phyloP scores from a whole-genome alignment of 2,329 filamentous ascomycete genomes.

The Rutstroemia sp. region DNA sequence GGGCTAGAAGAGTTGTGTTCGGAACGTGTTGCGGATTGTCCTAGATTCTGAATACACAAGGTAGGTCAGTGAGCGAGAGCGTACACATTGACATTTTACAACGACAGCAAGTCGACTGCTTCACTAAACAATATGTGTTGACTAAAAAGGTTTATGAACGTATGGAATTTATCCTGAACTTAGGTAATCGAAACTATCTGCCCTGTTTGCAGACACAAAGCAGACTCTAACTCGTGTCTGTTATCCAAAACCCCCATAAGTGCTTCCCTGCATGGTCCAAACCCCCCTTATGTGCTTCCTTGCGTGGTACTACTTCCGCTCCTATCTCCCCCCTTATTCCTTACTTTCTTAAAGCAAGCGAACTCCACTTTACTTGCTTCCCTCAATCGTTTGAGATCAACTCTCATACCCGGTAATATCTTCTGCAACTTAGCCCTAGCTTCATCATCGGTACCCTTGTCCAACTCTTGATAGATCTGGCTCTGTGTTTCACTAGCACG shows the following conservation, averaged over 20 bases:
- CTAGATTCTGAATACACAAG: too few species aligned
- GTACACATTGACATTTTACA: too few species aligned
- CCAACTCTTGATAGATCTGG: slow-evolving; percentile 86
- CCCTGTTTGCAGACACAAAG: too few species aligned
- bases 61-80: too few species aligned
- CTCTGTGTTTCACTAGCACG: slow-evolving; percentile 74
- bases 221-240: too few species aligned
- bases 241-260: neutral
- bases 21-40: neutral
- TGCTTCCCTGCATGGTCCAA: neutral
- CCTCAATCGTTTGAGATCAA: slow-evolving; percentile 73
- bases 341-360: slow-evolving; percentile 65
- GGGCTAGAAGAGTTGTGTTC: neutral
- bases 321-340: slow-evolving; percentile 11
- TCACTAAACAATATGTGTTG: too few species aligned
- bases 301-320: neutral
- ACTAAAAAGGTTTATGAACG: too few species aligned
- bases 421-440: slow-evolving; percentile 72
- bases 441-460: slow-evolving; percentile 81
- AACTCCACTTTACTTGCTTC: slow-evolving; percentile 82
- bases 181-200: too few species aligned
- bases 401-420: slow-evolving; percentile 85
- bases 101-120: too few species aligned
- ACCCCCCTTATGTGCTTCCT: neutral
- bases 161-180: too few species aligned